Percentiles rank a stretch among this genome's conserved stretches.
Conservation (phyloP, 106 monocot genomes). For the Xerophyta viscosa region DNA sequence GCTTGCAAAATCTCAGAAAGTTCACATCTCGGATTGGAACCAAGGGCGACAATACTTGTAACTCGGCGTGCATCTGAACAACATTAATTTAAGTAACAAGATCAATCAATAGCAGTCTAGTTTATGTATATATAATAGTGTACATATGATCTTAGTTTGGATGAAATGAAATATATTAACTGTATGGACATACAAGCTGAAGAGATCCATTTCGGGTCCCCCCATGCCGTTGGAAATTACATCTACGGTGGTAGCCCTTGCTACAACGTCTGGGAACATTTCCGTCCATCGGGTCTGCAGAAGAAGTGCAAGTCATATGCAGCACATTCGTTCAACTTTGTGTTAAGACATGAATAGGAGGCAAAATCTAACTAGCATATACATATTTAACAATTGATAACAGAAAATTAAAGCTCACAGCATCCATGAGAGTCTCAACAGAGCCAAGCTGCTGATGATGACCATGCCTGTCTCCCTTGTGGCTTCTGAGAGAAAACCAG, state of each 20-base stretch:
- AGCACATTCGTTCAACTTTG: too few species aligned
- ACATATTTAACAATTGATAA: too few species aligned
- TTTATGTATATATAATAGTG: too few species aligned
- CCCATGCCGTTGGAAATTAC: slow-evolving; percentile 58
- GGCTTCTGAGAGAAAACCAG: slow-evolving; percentile 59
- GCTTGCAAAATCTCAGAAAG: slow-evolving; percentile 90
- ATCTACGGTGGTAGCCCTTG: slow-evolving; percentile 47
- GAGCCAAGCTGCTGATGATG: slow-evolving; percentile 58
- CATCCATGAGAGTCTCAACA: slow-evolving; percentile 92
- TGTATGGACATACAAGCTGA: slow-evolving; percentile 53
- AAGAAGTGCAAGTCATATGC: not conserved
- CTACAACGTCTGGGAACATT: slow-evolving; percentile 77
- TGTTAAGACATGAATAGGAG: too few species aligned
- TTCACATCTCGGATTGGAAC: slow-evolving; percentile 65
- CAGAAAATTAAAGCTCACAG: slow-evolving; percentile 16
- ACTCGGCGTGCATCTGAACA: slow-evolving; percentile 76
- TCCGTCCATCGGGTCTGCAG: slow-evolving; percentile 65
- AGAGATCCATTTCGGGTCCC: slow-evolving; percentile 72
- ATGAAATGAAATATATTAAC: not conserved
- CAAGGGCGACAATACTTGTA: slow-evolving; percentile 82
- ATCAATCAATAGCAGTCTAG: not conserved
- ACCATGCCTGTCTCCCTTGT: slow-evolving; percentile 65
- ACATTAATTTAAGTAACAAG: not conserved
- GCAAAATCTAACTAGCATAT: too few species aligned
- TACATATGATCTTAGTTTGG: too few species aligned